Evolutionary conservation across 1,284 basidiomycete species (phyloP).

Genomic region (Apiotrichum siamense): DNA sequence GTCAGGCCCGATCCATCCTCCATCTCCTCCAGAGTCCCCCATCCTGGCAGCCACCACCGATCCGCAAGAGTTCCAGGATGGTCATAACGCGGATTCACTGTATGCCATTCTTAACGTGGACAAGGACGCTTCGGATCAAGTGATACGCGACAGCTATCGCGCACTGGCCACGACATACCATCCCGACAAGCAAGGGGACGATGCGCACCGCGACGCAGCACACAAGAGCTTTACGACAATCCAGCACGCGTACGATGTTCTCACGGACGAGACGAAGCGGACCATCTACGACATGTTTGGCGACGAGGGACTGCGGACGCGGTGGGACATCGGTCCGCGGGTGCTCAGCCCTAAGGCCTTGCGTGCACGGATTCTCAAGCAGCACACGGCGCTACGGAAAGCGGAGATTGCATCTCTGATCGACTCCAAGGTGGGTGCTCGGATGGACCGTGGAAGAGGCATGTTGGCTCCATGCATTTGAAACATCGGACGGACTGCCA

Average conservation of each 20-base stretch:
- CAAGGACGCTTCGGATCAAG: slow-evolving; percentile 28
- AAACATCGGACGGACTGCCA: no score
- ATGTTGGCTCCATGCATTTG: no score
- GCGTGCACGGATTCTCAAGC: slow-evolving; percentile 47
- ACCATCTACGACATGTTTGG: slow-evolving; percentile 54
- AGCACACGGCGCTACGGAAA: slow-evolving; percentile 45
- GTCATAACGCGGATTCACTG: slow-evolving; percentile 15
- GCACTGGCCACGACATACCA: slow-evolving; percentile 48
- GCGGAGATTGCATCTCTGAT: slow-evolving; percentile 51
- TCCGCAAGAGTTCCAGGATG: slow-evolving; percentile 10
- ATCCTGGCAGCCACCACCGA: slow-evolving; percentile 15
- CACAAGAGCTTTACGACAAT: slow-evolving; percentile 39
- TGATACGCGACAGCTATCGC: slow-evolving; percentile 43
- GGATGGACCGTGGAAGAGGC: no score
- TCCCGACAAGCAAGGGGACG: slow-evolving; percentile 52
- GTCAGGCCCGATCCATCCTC: slow-evolving; percentile 32
- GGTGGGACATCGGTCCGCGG: slow-evolving; percentile 49
- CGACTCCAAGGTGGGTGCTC: slow-evolving; percentile 46
- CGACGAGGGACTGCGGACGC: slow-evolving; percentile 51
- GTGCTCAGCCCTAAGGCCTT: slow-evolving; percentile 46
- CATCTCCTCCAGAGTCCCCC: slow-evolving; percentile 24
- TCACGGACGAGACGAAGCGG: slow-evolving; percentile 49
- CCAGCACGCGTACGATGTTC: slow-evolving; percentile 46
- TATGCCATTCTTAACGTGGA: slow-evolving; percentile 43
- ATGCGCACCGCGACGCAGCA: slow-evolving; percentile 29